Evolutionary conservation across 1,139 yeast species (phyloP).

Genomic region (Pneumocystis murina): DNA sequence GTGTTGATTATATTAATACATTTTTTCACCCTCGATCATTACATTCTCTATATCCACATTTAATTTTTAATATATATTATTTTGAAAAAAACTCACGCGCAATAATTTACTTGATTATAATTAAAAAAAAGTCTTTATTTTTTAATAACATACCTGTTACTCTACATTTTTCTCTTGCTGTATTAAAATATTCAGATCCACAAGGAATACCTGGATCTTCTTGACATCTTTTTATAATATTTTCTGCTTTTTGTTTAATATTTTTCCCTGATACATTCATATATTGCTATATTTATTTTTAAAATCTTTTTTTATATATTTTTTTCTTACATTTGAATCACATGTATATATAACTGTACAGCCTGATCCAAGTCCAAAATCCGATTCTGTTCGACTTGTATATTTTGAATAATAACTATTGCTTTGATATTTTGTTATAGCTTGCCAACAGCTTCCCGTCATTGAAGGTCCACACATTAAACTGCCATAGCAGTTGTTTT

Average conservation of each 20-base stretch:
- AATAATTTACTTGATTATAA: not conserved
- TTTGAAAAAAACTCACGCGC: not conserved
- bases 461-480: not conserved
- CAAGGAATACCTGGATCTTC: not conserved
- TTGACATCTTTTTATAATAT: not conserved
- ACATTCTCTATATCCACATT: not conserved
- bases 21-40: not conserved
- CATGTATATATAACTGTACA: not conserved
- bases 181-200: not conserved
- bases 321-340: not conserved
- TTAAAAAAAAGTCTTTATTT: not conserved
- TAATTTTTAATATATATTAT: not conserved
- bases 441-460: not conserved
- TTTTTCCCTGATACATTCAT: not conserved
- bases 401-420: not conserved
- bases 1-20: not conserved
- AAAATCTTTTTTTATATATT: not conserved
- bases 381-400: not conserved
- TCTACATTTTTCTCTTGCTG: not conserved
- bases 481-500: not conserved
- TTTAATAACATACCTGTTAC: not conserved
- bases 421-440: not conserved
- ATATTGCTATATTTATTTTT: not conserved
- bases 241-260: not conserved
- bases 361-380: not conserved